phyloP scores from a whole-genome alignment of 768 basidiomycete genomes.

The Mrakia hoshinonis region DNA sequence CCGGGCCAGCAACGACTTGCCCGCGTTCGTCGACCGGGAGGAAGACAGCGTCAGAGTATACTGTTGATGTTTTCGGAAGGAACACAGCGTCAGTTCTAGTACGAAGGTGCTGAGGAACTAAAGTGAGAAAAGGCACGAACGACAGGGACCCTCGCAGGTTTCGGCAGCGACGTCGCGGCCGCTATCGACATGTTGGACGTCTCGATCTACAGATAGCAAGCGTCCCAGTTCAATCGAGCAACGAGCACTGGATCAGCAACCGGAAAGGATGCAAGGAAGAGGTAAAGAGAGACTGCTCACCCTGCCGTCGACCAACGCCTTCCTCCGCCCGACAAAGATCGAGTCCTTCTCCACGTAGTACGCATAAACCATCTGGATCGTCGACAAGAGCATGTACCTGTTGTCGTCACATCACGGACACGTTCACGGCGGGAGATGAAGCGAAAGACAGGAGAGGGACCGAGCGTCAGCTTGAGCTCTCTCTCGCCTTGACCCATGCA shows the following conservation, averaged over 20 bases:
- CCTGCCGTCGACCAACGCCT: conserved; percentile 65
- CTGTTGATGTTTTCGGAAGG: conserved; percentile 47
- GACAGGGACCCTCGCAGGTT: conserved; percentile 4
- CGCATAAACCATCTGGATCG: conserved; percentile 67
- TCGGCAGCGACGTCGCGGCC: conserved; percentile 7
- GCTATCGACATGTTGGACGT: conserved; percentile 18
- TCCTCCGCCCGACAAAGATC: conserved; percentile 81
- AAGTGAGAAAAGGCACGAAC: conserved; percentile 2
- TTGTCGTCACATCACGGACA: neutral
- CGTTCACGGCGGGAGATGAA: neutral
- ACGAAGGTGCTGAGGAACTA: neutral
- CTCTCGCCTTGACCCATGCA: neutral
- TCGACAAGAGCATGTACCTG: conserved; percentile 68
- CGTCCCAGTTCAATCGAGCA: too few species aligned
- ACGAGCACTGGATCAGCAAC: neutral
- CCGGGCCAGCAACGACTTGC: conserved; percentile 72
- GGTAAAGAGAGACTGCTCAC: conserved; percentile 44
- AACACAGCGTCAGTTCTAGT: neutral
- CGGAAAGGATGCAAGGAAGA: neutral
- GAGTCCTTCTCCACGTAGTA: conserved; percentile 75
- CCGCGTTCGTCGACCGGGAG: conserved; percentile 64
- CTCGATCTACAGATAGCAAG: conserved; percentile 15
- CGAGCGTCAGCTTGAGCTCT: neutral
- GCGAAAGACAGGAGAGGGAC: neutral
- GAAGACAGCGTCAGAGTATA: conserved; percentile 60